Conservation (phyloP, 2,329 filamentous ascomycete genomes). For the Talaromyces marneffei region DNA sequence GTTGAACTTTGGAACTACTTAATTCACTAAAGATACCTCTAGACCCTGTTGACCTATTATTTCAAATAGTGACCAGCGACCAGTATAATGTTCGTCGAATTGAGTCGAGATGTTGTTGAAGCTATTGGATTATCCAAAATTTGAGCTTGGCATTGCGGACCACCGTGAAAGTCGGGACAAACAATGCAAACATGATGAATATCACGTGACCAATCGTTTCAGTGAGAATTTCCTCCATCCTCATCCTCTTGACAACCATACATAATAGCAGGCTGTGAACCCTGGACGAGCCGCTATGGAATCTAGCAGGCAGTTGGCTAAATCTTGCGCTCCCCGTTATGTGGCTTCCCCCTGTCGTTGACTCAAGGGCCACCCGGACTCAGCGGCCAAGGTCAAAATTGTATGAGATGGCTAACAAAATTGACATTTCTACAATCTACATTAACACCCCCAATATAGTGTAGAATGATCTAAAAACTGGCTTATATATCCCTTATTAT, state of each 20-base stretch:
- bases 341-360: too few species aligned
- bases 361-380: too few species aligned
- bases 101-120: background rate
- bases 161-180: background rate
- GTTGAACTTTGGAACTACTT: background rate
- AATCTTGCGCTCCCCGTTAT: too few species aligned
- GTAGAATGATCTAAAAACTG: too few species aligned
- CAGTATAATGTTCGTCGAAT: background rate
- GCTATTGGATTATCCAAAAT: background rate
- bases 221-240: too few species aligned
- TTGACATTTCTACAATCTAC: too few species aligned
- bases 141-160: constrained; percentile 2
- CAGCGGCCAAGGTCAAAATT: too few species aligned
- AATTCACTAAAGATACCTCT: too few species aligned
- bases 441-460: too few species aligned
- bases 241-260: background rate
- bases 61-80: background rate
- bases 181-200: background rate
- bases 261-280: background rate
- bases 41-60: too few species aligned
- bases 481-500: too few species aligned
- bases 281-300: background rate
- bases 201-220: background rate
- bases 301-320: background rate
- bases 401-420: too few species aligned